phyloP scores from a whole-genome alignment of 1,284 basidiomycete species.

The Boletus albobrunnescens region DNA sequence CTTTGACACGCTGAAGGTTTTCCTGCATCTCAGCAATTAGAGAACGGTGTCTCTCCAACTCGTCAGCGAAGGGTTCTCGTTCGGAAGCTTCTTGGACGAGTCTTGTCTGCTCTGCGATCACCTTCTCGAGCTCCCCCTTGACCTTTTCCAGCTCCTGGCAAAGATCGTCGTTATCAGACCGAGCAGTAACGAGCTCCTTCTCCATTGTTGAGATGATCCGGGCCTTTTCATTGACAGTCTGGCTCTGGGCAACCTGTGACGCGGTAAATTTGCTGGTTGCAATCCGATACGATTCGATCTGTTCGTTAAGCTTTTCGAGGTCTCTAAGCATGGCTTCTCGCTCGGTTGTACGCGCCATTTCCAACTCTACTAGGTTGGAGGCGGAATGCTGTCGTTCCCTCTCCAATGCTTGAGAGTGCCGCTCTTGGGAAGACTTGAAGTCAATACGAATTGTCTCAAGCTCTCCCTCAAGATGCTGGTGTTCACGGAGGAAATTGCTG shows the following conservation, averaged over 20 bases:
- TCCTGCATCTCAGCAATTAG: constrained; percentile 72
- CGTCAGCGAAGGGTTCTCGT: constrained; percentile 64
- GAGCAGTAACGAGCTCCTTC: constrained; percentile 43
- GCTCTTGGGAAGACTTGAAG: constrained; percentile 12
- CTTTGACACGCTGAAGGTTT: constrained; percentile 69
- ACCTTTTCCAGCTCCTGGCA: constrained; percentile 52
- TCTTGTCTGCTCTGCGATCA: constrained; percentile 54
- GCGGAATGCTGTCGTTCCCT: constrained; percentile 36
- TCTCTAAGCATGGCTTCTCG: constrained; percentile 45
- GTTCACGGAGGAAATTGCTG: constrained; percentile 29
- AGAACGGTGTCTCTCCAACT: constrained; percentile 74
- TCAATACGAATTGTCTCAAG: constrained; percentile 24
- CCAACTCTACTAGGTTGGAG: constrained; percentile 32
- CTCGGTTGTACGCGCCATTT: constrained; percentile 36
- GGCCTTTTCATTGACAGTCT: constrained; percentile 49
- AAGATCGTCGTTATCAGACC: constrained; percentile 52
- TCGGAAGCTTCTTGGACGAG: constrained; percentile 71
- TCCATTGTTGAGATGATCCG: constrained; percentile 45
- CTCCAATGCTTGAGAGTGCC: constrained; percentile 26
- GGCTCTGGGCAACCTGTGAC: constrained; percentile 47
- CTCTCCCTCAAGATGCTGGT: constrained; percentile 22
- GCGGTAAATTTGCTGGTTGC: constrained; percentile 54
- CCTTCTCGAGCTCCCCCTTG: constrained; percentile 56
- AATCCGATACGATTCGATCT: constrained; percentile 61
- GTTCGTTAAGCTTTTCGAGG: constrained; percentile 52